Evolutionary conservation across 169 alveolate genomes (phyloP), one percentile per base, ranked within the genome.

Genomic region (Eimeria tenella): DNA sequence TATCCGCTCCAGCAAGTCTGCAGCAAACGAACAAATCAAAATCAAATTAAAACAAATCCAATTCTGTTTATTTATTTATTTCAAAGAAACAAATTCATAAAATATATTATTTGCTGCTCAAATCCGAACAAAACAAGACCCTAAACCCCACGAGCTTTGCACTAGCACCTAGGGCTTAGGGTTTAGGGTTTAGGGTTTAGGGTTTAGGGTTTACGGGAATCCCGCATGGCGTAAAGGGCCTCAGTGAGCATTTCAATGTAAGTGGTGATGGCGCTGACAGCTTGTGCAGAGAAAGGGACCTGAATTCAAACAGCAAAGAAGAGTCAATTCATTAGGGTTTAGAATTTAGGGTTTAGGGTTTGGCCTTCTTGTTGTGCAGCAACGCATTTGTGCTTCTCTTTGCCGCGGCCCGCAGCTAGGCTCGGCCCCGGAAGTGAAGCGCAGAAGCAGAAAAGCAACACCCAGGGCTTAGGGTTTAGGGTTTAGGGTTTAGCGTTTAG

Each of bases 281-380:
- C 84, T n/a, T 74, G 84, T 5, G 84, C 60, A 0, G 84, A 42
- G 42, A 6, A 17, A 1, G 62, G 62, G 62, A 74, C 84, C 84
- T 74, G 63, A 1, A 70, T 19, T 19, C 2, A 70, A 23, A 19
- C 79, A 70, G 52, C 5, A 23, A 23, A 17, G 31, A 11, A 70
- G 8, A 70, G 1, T 1, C 49, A 1, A 5, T 42, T 70, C 42
- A 31, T 31, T 31, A 31, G 42, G 42, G 42, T 31, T 31, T 10
- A 58, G 68, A 1, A 3, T 13, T 58, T 10, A 17, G 68, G 68
- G 68, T 58, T 31, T 31, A 8, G 19, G n/a, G 21, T 74, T 5
- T 50, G 5, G 60, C 70, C 87, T 49, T 88, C 62, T 10, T 50
- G 53, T 13, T 71, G 31, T 19, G 87, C 94, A 52, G 71, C 87